Conservation (phyloP, 176 grass and related monocot genomes). For the Aegilops tauschii region DNA sequence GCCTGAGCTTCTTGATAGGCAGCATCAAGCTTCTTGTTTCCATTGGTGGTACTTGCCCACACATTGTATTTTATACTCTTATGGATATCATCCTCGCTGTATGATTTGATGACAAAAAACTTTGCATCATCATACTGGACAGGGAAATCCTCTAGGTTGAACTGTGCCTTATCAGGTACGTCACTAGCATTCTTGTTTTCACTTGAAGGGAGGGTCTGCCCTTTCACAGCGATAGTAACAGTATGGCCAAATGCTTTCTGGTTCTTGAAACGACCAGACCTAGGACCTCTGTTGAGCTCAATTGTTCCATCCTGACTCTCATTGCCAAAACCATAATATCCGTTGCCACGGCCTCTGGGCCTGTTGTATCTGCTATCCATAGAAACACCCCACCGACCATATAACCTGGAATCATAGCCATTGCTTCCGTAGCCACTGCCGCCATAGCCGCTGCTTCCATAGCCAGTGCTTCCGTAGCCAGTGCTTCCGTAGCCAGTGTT, state of each 20-base stretch:
- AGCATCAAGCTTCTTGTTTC: slow-evolving; percentile 95
- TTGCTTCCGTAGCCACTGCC: slow-evolving; percentile 50
- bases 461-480: slow-evolving; percentile 29
- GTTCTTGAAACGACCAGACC: slow-evolving; percentile 79
- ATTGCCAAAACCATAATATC: slow-evolving; percentile 68
- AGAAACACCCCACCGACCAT: slow-evolving; percentile 60
- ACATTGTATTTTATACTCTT: slow-evolving; percentile 96
- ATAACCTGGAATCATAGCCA: slow-evolving; percentile 66
- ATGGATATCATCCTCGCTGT: slow-evolving; percentile 96
- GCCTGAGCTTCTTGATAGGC: slow-evolving; percentile 83
- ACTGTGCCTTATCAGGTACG: slow-evolving; percentile 57
- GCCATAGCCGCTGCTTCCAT: slow-evolving; percentile 34
- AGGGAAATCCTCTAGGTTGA: slow-evolving; percentile 71
- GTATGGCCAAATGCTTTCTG: slow-evolving; percentile 63
- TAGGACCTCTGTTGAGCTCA: slow-evolving; percentile 89
- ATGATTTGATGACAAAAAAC: slow-evolving; percentile 91
- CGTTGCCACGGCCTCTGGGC: slow-evolving; percentile 54
- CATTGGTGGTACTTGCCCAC: slow-evolving; percentile 95
- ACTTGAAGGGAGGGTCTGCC: slow-evolving; percentile 50
- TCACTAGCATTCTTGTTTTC: slow-evolving; percentile 44
- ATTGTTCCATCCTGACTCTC: slow-evolving; percentile 77
- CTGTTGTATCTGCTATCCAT: slow-evolving; percentile 78
- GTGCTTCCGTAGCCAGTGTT: slow-evolving; percentile 51
- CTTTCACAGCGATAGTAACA: slow-evolving; percentile 70
- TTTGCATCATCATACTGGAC: slow-evolving; percentile 74